Percentiles rank a stretch among this genome's conserved stretches.
These are phyloP conservation scores for Solanum aculeatissimum DNA, from an alignment of 305 asterid genomes.

Conservation along the genomic window DNA sequence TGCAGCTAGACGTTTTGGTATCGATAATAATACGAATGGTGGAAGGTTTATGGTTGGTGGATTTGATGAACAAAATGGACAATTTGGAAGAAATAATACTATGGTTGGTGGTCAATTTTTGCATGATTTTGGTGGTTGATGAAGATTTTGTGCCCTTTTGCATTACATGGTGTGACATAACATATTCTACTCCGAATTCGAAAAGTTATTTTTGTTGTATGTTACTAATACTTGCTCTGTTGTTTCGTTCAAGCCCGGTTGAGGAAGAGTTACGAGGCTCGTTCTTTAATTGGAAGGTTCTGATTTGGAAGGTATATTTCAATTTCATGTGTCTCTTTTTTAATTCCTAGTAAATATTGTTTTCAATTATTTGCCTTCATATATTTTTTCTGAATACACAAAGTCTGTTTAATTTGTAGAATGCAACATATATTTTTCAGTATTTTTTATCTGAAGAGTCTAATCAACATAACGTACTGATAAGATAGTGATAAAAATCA, in stretches of 20 bases:
- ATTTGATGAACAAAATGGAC: slow-evolving; percentile 41
- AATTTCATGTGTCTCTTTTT: background rate
- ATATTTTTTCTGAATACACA: background rate
- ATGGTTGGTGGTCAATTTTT: slow-evolving; percentile 40
- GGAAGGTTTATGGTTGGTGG: slow-evolving; percentile 43
- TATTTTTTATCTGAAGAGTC: background rate
- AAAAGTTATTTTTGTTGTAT: background rate
- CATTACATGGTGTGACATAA: background rate
- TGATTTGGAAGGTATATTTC: background rate
- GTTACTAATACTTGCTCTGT: background rate
- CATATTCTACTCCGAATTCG: background rate
- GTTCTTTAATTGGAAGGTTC: background rate
- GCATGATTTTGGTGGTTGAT: slow-evolving; percentile 51
- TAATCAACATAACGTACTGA: rapidly evolving
- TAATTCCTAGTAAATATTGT: background rate
- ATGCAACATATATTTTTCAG: too few species aligned
- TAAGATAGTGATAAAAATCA: background rate
- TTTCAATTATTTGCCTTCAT: background rate
- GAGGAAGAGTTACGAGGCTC: background rate
- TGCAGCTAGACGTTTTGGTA: slow-evolving; percentile 78
- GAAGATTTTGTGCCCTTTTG: background rate
- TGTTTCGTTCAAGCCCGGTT: background rate
- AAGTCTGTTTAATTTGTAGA: too few species aligned
- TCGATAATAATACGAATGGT: slow-evolving; percentile 23
- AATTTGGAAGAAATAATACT: slow-evolving; percentile 36